These are phyloP conservation scores for Yamadazyma mexicana DNA, from an alignment of 1,139 yeast species.

Conservation along the genomic window DNA sequence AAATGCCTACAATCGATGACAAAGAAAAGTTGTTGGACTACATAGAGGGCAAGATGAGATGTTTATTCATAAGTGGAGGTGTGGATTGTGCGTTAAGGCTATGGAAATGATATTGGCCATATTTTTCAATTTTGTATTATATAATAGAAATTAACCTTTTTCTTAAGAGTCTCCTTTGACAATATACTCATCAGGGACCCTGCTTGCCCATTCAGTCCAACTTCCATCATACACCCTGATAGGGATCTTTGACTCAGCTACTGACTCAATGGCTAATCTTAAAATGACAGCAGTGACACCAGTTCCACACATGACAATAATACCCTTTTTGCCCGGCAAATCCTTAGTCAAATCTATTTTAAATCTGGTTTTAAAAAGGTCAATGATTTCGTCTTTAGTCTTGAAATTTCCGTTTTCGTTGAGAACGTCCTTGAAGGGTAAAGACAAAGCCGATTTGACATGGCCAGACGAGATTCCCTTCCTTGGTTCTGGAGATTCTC, in stretches of 20 bases:
- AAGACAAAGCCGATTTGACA: conserved; percentile 74
- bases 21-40: conserved; percentile 17
- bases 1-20: conserved; percentile 10
- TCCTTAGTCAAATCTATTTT: conserved; percentile 32
- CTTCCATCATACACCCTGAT: conserved; percentile 88
- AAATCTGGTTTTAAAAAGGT: conserved; percentile 43
- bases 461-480: conserved; percentile 88
- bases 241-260: conserved; percentile 62
- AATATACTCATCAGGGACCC: conserved; percentile 23
- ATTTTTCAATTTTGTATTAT: not conserved
- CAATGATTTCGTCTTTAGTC: conserved; percentile 42
- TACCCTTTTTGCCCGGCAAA: conserved; percentile 46
- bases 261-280: conserved; percentile 47
- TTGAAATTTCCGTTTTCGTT: conserved; percentile 49
- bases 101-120: conserved; percentile 38
- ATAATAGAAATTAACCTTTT: not conserved
- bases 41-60: conserved; percentile 50
- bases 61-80: conserved; percentile 60
- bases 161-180: conserved; percentile 5
- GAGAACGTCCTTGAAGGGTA: conserved; percentile 70
- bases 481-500: conserved; percentile 83
- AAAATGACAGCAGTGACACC: conserved; percentile 92
- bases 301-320: conserved; percentile 89
- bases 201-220: conserved; percentile 74
- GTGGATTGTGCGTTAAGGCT: conserved; percentile 53